Percentiles rank a stretch among this genome's conserved stretches.
Conservation (phyloP, 2,329 filamentous ascomycete species). For the Rugonectria rugulosa region DNA sequence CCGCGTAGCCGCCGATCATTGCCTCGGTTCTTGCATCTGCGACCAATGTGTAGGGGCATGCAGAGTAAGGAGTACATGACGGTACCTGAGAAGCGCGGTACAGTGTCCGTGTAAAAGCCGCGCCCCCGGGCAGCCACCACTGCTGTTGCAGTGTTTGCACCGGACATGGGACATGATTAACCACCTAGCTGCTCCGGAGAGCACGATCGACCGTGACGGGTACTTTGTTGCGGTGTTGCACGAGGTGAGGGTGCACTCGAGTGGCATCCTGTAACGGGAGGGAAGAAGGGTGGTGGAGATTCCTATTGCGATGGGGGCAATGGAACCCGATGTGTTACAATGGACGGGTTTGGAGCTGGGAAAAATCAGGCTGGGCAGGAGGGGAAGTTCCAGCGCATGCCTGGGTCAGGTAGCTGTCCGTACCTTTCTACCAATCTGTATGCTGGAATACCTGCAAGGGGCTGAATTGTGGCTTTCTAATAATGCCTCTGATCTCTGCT, state of each 20-base stretch:
- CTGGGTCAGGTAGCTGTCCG: neutral
- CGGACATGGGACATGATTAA: too few relatives aligned
- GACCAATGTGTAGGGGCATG: conserved; percentile 10
- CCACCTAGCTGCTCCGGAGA: too few relatives aligned
- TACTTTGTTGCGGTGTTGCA: conserved; percentile 1
- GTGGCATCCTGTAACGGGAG: neutral
- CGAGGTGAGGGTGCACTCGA: too few relatives aligned
- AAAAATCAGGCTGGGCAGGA: conserved; percentile 10
- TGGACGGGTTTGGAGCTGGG: conserved; percentile 16
- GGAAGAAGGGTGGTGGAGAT: neutral
- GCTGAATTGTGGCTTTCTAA: too few relatives aligned
- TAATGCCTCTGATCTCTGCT: too few relatives aligned
- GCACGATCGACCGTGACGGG: neutral
- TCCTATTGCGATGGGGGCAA: conserved; percentile 1
- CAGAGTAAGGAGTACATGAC: neutral
- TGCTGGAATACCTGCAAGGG: too few relatives aligned
- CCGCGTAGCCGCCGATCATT: conserved; percentile 16
- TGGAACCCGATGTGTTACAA: conserved; percentile 23
- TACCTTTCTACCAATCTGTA: too few relatives aligned
- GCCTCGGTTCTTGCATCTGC: conserved; percentile 18
- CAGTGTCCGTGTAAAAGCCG: neutral
- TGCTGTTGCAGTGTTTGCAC: neutral
- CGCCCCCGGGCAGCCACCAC: neutral
- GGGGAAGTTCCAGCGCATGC: neutral
- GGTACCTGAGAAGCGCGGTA: neutral